phyloP scores from a whole-genome alignment of 1,284 basidiomycete species.

The Waitea zeae region DNA sequence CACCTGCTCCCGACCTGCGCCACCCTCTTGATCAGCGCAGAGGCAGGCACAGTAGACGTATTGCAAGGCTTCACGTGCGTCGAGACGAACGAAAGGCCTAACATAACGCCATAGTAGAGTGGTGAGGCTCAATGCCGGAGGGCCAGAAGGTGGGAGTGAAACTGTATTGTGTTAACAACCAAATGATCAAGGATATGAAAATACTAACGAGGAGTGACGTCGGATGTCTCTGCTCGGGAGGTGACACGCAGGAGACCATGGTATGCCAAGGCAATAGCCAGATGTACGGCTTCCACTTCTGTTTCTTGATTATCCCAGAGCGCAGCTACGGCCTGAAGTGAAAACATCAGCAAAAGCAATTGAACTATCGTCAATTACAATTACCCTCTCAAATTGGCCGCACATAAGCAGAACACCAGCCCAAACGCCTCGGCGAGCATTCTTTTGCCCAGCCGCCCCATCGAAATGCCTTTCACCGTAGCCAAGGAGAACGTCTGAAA shows the following conservation, averaged over 20 bases:
- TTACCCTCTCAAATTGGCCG: constrained; percentile 85
- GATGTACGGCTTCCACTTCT: constrained; percentile 89
- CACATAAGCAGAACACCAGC: constrained; percentile 83
- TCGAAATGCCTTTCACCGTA: constrained; percentile 92
- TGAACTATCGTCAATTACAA: constrained; percentile 6
- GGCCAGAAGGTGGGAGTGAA: constrained; percentile 41
- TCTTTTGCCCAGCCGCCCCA: constrained; percentile 38
- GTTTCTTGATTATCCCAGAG: constrained; percentile 81
- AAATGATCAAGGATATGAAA: constrained; percentile 4
- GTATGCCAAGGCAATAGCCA: constrained; percentile 85
- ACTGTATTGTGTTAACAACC: constrained; percentile 24
- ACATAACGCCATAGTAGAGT: constrained; percentile 89
- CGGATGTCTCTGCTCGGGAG: constrained; percentile 59
- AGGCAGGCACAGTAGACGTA: constrained; percentile 89
- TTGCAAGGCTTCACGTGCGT: constrained; percentile 86
- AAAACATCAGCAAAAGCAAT: constrained; percentile 3
- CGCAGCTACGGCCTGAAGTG: constrained; percentile 64
- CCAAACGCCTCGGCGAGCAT: constrained; percentile 59
- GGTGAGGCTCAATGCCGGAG: constrained; percentile 65
- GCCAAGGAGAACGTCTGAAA: constrained; percentile 68
- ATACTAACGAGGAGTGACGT: constrained; percentile 62
- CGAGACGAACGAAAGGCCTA: constrained; percentile 79
- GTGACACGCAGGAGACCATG: constrained; percentile 86
- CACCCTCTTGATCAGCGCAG: constrained; percentile 54
- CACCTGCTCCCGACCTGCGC: constrained; percentile 69